Base-by-base conservation (phyloP, 768 basidiomycete species). In the Candolleomyces efflorescens region DNA sequence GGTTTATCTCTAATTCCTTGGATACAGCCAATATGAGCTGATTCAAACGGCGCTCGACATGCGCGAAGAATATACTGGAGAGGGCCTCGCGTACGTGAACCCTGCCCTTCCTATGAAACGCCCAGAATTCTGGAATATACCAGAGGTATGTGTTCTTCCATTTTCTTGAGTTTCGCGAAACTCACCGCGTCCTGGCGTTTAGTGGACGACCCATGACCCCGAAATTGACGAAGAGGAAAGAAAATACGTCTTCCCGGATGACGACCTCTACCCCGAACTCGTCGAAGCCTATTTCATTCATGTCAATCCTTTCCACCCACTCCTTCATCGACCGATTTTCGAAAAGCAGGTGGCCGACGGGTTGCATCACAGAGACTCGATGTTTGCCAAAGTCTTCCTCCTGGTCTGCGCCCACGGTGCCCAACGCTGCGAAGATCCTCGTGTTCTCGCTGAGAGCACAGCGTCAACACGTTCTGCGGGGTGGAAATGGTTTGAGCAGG, bases 281-380 rank as follows among this genome's bases (percentile, higher is more conserved):
- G 72, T 91, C 49, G 77, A 87, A 48, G 68, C 78, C n/a, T 93
- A 87, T 63, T 96, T 94, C 66, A 62, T 60, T 0, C 62, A 81
- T 36, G 60, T 79, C 59, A 87, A 92, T 62, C 59, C 67, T 3
- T 74, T 81, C 49, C 65, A 81, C 1, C 90, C 92, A 1, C 73
- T 94, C 9, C 72, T 96, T 2, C 92, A 94, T 64, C 80, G 84
- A 0, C 84, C 85, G 0, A 82, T 82, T 17, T 93, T 94, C 60
- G 78, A 85, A 44, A 69, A 70, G 32, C 73, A 77, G 22, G 67
- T 88, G 41, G 64, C 65, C 0, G 73, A 79, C 6, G 78, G 79
- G 0, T 63, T 83, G 3, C 84, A 91, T 65, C 66, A 73, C 11
- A 70, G 65, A 1, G 79, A 89, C 55, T 22, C 73, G 7, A 64